Evolutionary conservation across 2,329 filamentous ascomycete genomes (phyloP).

Genomic region (Aspergillus texensis): DNA sequence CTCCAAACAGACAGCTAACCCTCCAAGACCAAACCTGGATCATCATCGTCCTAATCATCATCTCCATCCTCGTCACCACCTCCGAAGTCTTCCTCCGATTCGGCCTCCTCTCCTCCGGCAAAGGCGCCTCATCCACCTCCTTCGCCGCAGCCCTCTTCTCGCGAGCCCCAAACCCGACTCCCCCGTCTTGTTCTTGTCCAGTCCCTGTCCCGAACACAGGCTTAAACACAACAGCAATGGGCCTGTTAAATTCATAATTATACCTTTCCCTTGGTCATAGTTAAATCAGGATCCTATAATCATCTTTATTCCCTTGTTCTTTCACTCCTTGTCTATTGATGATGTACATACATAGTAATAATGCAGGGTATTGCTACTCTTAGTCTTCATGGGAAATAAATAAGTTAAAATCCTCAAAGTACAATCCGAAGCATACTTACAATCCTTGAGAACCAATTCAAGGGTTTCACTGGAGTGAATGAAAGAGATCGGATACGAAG

Average conservation of each 20-base stretch:
- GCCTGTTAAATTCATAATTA: background rate
- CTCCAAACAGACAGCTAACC: conserved; percentile 17
- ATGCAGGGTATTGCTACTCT: background rate
- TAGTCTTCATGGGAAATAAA: background rate
- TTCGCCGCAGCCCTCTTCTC: conserved; percentile 21
- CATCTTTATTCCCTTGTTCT: background rate
- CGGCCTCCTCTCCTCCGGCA: conserved; percentile 61
- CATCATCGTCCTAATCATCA: conserved; percentile 87
- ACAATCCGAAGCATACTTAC: background rate
- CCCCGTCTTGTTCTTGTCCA: conserved; percentile 15
- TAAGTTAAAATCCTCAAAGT: background rate
- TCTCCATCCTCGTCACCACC: conserved; percentile 89
- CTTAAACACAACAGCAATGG: conserved; percentile 1
- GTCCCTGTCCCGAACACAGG: background rate
- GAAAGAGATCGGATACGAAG: background rate
- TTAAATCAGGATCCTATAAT: background rate
- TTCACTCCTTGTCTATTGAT: background rate
- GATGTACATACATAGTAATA: background rate
- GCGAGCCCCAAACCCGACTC: conserved; percentile 12
- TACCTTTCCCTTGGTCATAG: background rate
- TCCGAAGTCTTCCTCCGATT: conserved; percentile 88
- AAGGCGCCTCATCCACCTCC: conserved; percentile 22
- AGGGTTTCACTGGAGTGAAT: background rate
- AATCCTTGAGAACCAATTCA: background rate
- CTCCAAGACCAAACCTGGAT: conserved; percentile 83